These are phyloP conservation scores for Diaporthe vexans DNA, from an alignment of 2,329 filamentous ascomycete genomes.

Conservation along the genomic window DNA sequence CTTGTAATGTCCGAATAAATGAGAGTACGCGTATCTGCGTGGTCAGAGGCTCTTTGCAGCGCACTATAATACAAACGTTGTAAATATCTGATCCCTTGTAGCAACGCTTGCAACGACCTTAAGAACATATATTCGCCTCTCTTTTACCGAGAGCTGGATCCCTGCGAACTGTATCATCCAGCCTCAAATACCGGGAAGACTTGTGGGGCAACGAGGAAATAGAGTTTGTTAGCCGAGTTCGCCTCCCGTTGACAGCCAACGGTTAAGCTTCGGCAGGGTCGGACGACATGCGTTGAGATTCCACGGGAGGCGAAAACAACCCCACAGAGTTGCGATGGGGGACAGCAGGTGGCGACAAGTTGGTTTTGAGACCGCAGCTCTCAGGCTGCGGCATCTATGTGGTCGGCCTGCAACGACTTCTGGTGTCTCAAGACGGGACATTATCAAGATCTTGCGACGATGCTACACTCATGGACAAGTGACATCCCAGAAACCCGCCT, in stretches of 20 bases:
- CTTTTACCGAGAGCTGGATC: constrained; percentile 9
- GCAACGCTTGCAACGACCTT: neutral
- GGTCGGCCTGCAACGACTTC: no score
- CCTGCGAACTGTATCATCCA: constrained; percentile 1
- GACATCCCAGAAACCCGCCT: constrained; percentile 19
- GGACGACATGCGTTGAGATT: constrained; percentile 22
- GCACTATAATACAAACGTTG: neutral
- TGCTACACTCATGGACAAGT: neutral
- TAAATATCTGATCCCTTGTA: neutral
- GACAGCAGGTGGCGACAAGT: constrained; percentile 12
- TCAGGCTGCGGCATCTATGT: neutral
- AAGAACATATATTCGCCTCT: neutral
- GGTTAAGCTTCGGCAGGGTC: constrained; percentile 29
- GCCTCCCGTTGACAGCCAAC: constrained; percentile 26
- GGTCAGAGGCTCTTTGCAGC: neutral
- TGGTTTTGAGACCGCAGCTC: neutral
- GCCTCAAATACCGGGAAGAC: neutral
- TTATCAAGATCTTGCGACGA: neutral
- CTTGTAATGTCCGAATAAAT: neutral
- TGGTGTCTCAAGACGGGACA: constrained; percentile 6
- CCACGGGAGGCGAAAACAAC: constrained; percentile 1
- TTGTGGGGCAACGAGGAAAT: constrained; percentile 9
- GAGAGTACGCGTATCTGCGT: neutral
- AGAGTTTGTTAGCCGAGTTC: constrained; percentile 32
- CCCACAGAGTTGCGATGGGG: constrained; percentile 2